These are phyloP conservation scores for Penium margaritaceum DNA, from an alignment of 139 green algal genomes.

Conservation along the genomic window DNA sequence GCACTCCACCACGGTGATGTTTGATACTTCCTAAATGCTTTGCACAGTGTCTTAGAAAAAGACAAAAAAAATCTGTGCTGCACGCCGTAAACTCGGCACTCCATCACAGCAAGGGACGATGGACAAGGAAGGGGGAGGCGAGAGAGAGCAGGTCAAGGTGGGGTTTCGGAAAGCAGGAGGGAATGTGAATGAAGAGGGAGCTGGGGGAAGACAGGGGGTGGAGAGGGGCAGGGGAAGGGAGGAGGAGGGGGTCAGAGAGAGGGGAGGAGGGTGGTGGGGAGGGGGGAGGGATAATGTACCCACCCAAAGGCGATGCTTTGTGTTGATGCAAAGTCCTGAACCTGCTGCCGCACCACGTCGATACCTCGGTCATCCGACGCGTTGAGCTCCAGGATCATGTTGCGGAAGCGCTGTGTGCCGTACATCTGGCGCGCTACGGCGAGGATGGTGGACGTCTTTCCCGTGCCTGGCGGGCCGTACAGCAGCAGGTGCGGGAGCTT, in stretches of 20 bases:
- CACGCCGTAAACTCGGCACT: too few relatives aligned
- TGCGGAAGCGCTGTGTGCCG: constrained; percentile 56
- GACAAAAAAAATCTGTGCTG: too few relatives aligned
- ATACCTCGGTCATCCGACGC: constrained; percentile 91
- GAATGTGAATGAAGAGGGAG: not conserved
- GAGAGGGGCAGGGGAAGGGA: constrained; percentile 1
- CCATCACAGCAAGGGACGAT: not conserved
- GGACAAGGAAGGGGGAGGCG: not conserved
- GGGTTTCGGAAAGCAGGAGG: not conserved
- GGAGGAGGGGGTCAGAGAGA: not conserved
- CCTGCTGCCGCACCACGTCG: constrained; percentile 82
- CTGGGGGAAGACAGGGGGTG: not conserved
- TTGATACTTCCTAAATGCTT: too few relatives aligned
- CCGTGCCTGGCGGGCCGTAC: constrained; percentile 95
- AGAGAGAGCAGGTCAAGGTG: not conserved
- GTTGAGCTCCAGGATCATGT: constrained; percentile 95
- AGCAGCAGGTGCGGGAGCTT: constrained; percentile 89
- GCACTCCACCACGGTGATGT: too few relatives aligned
- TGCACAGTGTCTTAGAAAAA: too few relatives aligned
- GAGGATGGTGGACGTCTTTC: constrained; percentile 91
- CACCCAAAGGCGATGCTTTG: constrained; percentile 77
- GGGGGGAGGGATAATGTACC: not conserved
- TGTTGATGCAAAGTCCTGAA: constrained; percentile 93
- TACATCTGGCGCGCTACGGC: constrained; percentile 89
- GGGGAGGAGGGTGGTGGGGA: not conserved